Evolutionary conservation across 768 basidiomycete genomes (phyloP).

Genomic region (Xerocomellus intermedius): DNA sequence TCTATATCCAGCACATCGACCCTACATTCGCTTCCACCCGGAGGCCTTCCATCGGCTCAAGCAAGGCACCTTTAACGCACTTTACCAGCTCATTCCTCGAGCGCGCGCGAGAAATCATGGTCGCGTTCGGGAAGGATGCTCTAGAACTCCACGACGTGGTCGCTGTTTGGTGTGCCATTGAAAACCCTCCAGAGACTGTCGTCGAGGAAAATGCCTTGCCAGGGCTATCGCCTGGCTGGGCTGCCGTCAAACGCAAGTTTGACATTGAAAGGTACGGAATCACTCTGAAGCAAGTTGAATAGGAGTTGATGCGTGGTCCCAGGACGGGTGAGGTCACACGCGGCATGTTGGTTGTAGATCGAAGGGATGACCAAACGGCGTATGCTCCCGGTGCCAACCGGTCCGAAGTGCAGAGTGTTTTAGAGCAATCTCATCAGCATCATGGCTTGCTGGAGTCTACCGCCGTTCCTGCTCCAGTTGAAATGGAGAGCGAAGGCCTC

Average conservation of each 20-base stretch:
- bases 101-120: slow-evolving; percentile 72
- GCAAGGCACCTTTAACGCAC: slow-evolving; percentile 63
- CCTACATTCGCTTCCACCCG: slow-evolving; percentile 51
- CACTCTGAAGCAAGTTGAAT: not conserved
- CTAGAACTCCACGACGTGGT: slow-evolving; percentile 91
- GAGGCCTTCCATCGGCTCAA: slow-evolving; percentile 43
- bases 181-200: slow-evolving; percentile 52
- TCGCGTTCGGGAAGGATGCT: slow-evolving; percentile 76
- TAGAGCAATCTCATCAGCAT: slow-evolving; percentile 37
- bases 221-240: slow-evolving; percentile 54
- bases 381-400: slow-evolving; percentile 68
- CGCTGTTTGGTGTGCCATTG: slow-evolving; percentile 84
- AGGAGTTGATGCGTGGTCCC: not conserved
- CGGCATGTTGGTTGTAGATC: slow-evolving; percentile 86
- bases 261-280: slow-evolving; percentile 64
- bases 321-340: slow-evolving; percentile 78
- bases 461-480: slow-evolving; percentile 54
- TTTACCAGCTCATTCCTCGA: slow-evolving; percentile 82
- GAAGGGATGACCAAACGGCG: slow-evolving; percentile 62
- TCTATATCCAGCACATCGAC: slow-evolving; percentile 61
- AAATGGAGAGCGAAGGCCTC: slow-evolving; percentile 38
- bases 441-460: slow-evolving; percentile 47
- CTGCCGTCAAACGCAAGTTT: slow-evolving; percentile 49
- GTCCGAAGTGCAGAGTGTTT: slow-evolving; percentile 54
- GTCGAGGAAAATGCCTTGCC: slow-evolving; percentile 26